phyloP scores from a whole-genome alignment of 2,329 filamentous ascomycete species.

The Aureobasidium melanogenum region DNA sequence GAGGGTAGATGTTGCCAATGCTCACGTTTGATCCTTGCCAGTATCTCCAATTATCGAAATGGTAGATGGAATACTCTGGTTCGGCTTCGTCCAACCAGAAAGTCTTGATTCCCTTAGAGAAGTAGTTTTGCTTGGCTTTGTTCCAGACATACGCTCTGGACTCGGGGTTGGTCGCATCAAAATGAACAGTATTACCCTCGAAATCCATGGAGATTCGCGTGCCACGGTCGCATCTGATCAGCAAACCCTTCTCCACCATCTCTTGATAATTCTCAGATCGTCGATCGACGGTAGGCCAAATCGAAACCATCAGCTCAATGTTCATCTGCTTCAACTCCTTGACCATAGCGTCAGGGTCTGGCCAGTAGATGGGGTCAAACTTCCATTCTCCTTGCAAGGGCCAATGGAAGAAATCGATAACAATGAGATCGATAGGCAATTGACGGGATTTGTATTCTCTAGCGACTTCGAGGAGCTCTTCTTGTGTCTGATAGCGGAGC shows the following conservation, averaged over 20 bases:
- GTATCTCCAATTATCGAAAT: slow-evolving; percentile 60
- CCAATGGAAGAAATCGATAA: slow-evolving; percentile 62
- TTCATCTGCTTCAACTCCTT: slow-evolving; percentile 48
- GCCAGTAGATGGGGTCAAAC: slow-evolving; percentile 57
- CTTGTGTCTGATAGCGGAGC: slow-evolving; percentile 56
- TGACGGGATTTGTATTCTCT: slow-evolving; percentile 48
- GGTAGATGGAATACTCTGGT: slow-evolving; percentile 55
- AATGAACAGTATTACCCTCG: slow-evolving; percentile 50
- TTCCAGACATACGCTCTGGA: slow-evolving; percentile 52
- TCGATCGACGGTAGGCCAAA: slow-evolving; percentile 59
- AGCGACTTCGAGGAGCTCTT: slow-evolving; percentile 52
- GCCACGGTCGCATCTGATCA: slow-evolving; percentile 54
- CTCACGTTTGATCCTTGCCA: slow-evolving; percentile 44
- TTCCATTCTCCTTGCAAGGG: slow-evolving; percentile 58
- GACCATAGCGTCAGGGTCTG: slow-evolving; percentile 57
- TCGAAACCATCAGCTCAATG: slow-evolving; percentile 59
- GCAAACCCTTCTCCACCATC: slow-evolving; percentile 52
- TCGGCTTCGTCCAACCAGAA: slow-evolving; percentile 66
- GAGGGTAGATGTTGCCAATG: slow-evolving; percentile 54
- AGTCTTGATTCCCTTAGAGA: slow-evolving; percentile 50
- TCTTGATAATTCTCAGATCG: slow-evolving; percentile 51
- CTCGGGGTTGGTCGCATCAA: slow-evolving; percentile 55
- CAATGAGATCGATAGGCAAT: slow-evolving; percentile 56
- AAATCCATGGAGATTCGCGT: slow-evolving; percentile 51
- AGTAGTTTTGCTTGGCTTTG: slow-evolving; percentile 52